Base-by-base conservation (phyloP, 768 basidiomycete genomes). In the Tephrocybe sp. region DNA sequence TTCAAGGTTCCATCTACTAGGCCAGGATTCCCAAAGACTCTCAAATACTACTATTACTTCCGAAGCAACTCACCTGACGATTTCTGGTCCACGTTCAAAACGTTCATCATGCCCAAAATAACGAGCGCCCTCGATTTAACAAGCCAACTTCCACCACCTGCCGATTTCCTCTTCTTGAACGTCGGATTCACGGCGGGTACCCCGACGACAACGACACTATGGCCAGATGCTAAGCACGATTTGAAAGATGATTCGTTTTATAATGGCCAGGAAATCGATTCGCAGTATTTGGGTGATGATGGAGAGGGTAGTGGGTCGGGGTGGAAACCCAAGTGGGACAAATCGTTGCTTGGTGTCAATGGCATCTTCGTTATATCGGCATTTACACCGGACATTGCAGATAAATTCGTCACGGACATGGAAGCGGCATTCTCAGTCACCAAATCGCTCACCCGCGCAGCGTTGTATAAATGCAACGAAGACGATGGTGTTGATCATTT, bases 1-100 rank as follows among this genome's bases (percentile, higher is more conserved):
- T 30, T 12, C 12, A 12, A 30, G 7, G 7, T 30, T 30, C 29
- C 12, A 30, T 30, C n/a, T n/a, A n/a, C 7, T 30, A 57, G 56
- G 13, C 53, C 56, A 12, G 56, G 38, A 7, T 33, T 54, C 18
- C 53, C 56, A 24, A 54, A 57, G 27, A 49, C 48, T 15, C 37
- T 43, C 3, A 18, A 43, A 21, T 43, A 43, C 42, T 43, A 29
- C 16, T 43, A 43, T 18, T 43, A 43, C 15, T 13, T 21, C 29
- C n/a, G n/a, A n/a, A 30, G 7, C 8, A 19, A n/a, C 9, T 7
- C 27, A 5, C 11, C 10, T 9, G 29, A 30, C 8, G 0, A 12
- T 16, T 43, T 43, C 19, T 8, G 15, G 9, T n/a, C 18, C 1
- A 9, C 25, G 15, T 30, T 43, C 25, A 27, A 27, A 25, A n/a